Evolutionary conservation across 1,284 basidiomycete genomes (phyloP), one percentile per base, ranked within the genome.

Genomic region (Taiwanofungus camphoratus): DNA sequence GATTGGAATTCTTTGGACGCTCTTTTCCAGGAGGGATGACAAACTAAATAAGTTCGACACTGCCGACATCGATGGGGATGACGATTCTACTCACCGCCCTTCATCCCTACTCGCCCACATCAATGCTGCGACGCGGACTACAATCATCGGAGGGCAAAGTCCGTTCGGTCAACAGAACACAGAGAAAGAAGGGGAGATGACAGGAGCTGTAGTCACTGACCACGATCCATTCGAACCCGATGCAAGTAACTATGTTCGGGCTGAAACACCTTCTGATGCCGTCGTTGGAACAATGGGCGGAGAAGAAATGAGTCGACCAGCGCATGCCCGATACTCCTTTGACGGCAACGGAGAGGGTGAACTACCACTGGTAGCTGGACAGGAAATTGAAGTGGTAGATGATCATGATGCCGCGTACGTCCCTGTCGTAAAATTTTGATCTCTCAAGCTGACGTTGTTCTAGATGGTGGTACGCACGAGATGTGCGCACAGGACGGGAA

Each of bases 401-500:
- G 87, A 90, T 61, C 71, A 75, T 52, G 87, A 90, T 65, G 69
- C 76, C 57, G 81, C 83, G 86, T 89, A 67, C 57, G 87, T 78
- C 16, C 16, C 15, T 24, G 19, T 41, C 20, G 19, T 19, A 27
- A 9, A 15, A 16, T 13, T 23, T 22, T 15, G 11, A 16, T 23
- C 45, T n/a, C 32, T 16, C 21, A 31, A 26, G 8, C 12, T 48
- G 9, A 36, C 44, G 36, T 55, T 53, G 39, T 51, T 33, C 44
- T 50, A 92, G 91, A 41, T 94, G 92, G 91, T 94, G 91, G 91
- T 93, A 88, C 58, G 88, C 86, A 43, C 77, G 88, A 35, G 87
- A 93, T 60, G 68, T 79, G 18, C 76, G 75, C 41, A 82, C 82
- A 39, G 87, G 89, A 13, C 74, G 71, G 40, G 89, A 93, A 66